Evolutionary conservation across 805 yeast species (phyloP).

Genomic region (Candida koratica): DNA sequence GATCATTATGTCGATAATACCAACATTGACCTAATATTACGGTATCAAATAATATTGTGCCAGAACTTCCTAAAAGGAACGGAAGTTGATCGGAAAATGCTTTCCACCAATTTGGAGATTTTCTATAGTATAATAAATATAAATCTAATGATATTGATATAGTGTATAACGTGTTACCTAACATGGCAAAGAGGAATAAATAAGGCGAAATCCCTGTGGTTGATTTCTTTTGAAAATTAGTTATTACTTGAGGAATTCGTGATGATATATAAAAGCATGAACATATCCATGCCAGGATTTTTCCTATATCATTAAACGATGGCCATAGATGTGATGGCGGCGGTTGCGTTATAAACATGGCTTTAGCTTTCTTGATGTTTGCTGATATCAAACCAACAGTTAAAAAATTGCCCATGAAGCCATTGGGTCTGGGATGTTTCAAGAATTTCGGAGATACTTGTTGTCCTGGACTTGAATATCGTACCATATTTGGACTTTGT

Average conservation of each 20-base stretch:
- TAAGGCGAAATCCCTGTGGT: conserved; percentile 34
- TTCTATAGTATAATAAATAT: conserved; percentile 20
- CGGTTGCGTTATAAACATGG: conserved; percentile 6
- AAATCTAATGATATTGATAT: conserved; percentile 31
- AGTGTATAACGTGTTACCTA: conserved; percentile 34
- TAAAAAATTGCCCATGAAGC: conserved; percentile 6
- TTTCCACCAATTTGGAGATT: conserved; percentile 21
- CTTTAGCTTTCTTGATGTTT: conserved; percentile 10
- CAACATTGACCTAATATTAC: conserved; percentile 31
- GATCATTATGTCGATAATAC: conserved; percentile 4
- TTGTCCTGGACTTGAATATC: conserved; percentile 14
- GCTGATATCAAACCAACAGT: conserved; percentile 9
- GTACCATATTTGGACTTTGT: conserved; percentile 35
- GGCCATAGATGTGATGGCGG: background rate
- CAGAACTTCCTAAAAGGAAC: conserved; percentile 73
- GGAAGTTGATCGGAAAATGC: conserved; percentile 67
- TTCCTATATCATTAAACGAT: conserved; percentile 20
- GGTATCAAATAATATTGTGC: conserved; percentile 63
- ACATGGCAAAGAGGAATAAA: conserved; percentile 33
- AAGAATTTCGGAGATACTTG: background rate
- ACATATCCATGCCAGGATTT: conserved; percentile 31
- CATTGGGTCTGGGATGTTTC: conserved; percentile 14
- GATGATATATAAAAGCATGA: conserved; percentile 30
- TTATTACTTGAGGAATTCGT: conserved; percentile 33
- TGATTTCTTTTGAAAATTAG: conserved; percentile 27